phyloP scores from a whole-genome alignment of 2,329 filamentous ascomycete genomes.

The Cladophialophora psammophila region DNA sequence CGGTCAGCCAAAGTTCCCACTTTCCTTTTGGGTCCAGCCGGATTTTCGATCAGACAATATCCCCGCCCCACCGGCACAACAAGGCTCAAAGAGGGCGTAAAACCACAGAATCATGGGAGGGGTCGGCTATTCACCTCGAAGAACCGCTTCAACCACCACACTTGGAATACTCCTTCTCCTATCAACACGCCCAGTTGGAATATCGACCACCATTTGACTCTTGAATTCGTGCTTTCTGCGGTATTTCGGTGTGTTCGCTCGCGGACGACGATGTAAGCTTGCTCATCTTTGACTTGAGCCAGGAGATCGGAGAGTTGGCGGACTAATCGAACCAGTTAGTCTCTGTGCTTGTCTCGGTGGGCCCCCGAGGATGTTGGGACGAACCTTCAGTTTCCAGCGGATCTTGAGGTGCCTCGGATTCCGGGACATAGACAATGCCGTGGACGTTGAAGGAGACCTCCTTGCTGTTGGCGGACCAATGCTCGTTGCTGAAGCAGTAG shows the following conservation, averaged over 20 bases:
- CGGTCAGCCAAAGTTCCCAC: conserved; percentile 26
- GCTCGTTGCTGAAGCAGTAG: conserved; percentile 99
- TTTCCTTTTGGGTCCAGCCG: conserved; percentile 13
- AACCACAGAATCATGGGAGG: conserved; percentile 29
- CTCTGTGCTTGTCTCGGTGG: background rate
- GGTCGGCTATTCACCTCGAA: conserved; percentile 72
- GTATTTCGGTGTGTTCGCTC: conserved; percentile 98
- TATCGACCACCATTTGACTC: conserved; percentile 99
- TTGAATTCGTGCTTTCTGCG: conserved; percentile 94
- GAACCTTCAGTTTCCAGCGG: conserved; percentile 88
- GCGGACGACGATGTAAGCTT: conserved; percentile 93
- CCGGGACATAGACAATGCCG: conserved; percentile 95
- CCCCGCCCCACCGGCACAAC: background rate
- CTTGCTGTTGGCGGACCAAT: conserved; percentile 95
- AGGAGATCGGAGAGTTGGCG: conserved; percentile 83
- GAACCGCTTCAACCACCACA: conserved; percentile 99
- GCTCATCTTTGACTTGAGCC: conserved; percentile 93
- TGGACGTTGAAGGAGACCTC: conserved; percentile 99
- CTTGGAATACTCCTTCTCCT: conserved; percentile 94
- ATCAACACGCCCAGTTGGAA: conserved; percentile 91
- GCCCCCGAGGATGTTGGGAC: conserved; percentile 5
- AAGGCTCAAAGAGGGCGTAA: background rate
- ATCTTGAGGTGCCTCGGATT: conserved; percentile 81
- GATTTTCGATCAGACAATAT: background rate
- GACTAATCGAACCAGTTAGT: conserved; percentile 61